A percentile compares a stretch with the other conserved stretches of the same genome.
phyloP scores from a whole-genome alignment of 345 rosid species.

The Passiflora organensis region DNA sequence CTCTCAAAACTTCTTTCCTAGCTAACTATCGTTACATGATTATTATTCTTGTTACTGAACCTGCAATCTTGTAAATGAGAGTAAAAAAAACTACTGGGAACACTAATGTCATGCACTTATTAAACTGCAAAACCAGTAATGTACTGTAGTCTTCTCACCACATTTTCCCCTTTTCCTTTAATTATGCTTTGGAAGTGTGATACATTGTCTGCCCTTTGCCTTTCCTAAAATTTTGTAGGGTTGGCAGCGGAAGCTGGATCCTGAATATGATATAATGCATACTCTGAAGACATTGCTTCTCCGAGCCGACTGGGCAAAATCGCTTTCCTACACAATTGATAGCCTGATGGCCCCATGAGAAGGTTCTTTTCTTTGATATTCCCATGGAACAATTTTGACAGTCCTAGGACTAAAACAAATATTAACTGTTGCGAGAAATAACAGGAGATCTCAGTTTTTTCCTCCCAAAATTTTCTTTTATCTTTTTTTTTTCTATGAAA shows the following conservation, averaged over 20 bases:
- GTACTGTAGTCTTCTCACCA: too few species aligned
- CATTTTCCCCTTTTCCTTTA: too few species aligned
- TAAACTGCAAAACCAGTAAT: too few species aligned
- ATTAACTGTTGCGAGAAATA: constrained; percentile 21
- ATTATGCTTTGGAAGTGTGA: too few species aligned
- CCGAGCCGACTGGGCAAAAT: constrained; percentile 85
- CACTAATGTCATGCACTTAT: too few species aligned
- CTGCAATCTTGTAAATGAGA: too few species aligned
- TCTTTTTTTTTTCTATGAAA: constrained; percentile 3
- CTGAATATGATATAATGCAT: constrained; percentile 74
- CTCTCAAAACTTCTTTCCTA: too few species aligned
- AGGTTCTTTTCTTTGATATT: constrained; percentile 9
- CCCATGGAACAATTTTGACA: constrained; percentile 38
- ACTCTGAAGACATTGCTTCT: constrained; percentile 73
- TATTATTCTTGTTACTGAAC: too few species aligned
- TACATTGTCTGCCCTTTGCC: too few species aligned
- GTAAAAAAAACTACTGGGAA: too few species aligned
- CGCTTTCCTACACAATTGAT: constrained; percentile 90
- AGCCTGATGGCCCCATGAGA: constrained; percentile 90
- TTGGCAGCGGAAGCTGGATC: constrained; percentile 97
- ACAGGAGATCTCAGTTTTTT: constrained; percentile 10
- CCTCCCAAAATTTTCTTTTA: background rate
- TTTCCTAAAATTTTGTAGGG: constrained; percentile 44
- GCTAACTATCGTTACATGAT: too few species aligned
- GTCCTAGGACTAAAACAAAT: constrained; percentile 21